Conservation (phyloP, 2,329 filamentous ascomycete species). For the Metarhizium album region DNA sequence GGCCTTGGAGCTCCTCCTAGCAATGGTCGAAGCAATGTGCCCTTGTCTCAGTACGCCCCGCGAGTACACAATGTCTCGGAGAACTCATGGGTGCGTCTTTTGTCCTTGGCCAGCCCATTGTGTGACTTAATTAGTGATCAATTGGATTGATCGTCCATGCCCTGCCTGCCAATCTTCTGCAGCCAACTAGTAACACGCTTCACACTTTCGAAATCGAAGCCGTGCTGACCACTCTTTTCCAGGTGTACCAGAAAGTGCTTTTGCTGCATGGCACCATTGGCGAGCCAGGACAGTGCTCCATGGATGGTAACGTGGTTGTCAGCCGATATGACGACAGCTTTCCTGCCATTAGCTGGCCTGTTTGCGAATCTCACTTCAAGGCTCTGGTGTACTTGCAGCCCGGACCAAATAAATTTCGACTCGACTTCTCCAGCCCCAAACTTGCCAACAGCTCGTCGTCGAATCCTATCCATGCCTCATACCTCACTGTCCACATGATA, state of each 20-base stretch:
- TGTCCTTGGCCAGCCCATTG: neutral
- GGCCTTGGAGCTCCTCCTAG: constrained; percentile 46
- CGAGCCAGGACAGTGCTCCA: constrained; percentile 52
- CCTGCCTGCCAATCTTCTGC: neutral
- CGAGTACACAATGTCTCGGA: constrained; percentile 69
- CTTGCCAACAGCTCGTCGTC: constrained; percentile 57
- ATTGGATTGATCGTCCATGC: too few species aligned
- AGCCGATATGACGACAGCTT: constrained; percentile 78
- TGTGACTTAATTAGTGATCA: too few species aligned
- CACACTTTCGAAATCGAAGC: neutral
- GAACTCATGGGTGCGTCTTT: constrained; percentile 64
- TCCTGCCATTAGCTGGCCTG: constrained; percentile 75
- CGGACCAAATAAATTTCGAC: constrained; percentile 75
- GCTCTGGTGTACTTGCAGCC: constrained; percentile 81
- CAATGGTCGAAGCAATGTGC: constrained; percentile 44
- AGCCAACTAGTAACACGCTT: neutral
- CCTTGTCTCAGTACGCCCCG: constrained; percentile 71
- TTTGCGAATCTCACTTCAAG: constrained; percentile 84
- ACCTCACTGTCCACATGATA: constrained; percentile 77
- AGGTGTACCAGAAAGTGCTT: constrained; percentile 89
- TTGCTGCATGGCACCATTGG: constrained; percentile 74
- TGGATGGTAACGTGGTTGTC: constrained; percentile 73
- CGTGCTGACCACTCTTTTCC: constrained; percentile 13
- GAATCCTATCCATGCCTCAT: constrained; percentile 65
- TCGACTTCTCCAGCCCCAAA: constrained; percentile 82